Conservation (phyloP, 2,329 filamentous ascomycete genomes). For the Aspergillus tamarii region DNA sequence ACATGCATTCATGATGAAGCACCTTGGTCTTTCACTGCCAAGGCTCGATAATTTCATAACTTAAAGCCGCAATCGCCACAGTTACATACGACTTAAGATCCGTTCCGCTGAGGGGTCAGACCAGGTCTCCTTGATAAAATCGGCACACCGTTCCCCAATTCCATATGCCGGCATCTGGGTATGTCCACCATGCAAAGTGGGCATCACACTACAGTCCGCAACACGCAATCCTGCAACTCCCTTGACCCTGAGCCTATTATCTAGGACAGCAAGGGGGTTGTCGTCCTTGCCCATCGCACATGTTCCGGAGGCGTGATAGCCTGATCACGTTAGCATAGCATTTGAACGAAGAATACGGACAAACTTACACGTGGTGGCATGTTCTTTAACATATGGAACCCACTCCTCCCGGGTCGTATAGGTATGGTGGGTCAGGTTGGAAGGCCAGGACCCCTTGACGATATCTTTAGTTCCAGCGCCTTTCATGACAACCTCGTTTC, state of each 20-base stretch:
- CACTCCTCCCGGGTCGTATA: conserved; percentile 61
- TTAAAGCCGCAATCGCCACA: neutral
- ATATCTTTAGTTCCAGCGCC: conserved; percentile 62
- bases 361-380: conserved; percentile 62
- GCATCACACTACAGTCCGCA: conserved; percentile 58
- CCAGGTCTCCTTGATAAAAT: conserved; percentile 53
- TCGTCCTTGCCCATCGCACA: conserved; percentile 58
- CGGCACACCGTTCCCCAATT: conserved; percentile 59
- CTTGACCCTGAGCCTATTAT: conserved; percentile 56
- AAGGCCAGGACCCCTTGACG: conserved; percentile 64
- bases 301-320: conserved; percentile 62
- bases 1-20: neutral
- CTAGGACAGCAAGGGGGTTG: conserved; percentile 56
- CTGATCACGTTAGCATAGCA: conserved; percentile 28
- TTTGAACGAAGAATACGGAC: neutral
- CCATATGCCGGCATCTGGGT: conserved; percentile 63
- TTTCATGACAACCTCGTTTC: conserved; percentile 63
- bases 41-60: too few species aligned
- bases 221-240: conserved; percentile 59
- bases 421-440: conserved; percentile 54
- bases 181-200: conserved; percentile 53
- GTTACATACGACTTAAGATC: neutral
- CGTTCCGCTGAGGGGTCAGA: neutral
- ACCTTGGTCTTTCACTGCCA: neutral
- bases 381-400: conserved; percentile 59